Conservation (phyloP, 257 asterid genomes). For the Fraxinus americana region DNA sequence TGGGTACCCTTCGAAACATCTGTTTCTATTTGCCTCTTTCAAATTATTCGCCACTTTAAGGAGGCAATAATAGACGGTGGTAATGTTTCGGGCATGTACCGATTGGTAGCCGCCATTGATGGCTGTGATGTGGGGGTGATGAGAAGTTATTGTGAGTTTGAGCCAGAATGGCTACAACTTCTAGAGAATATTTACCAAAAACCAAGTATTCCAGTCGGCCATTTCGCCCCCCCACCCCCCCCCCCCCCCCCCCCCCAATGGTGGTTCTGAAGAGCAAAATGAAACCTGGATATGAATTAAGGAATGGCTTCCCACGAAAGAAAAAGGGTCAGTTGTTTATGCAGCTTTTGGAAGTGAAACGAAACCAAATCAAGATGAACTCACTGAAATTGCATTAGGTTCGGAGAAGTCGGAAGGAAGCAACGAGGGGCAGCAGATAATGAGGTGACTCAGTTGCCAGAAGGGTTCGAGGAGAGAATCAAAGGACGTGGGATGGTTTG, state of each 20-base stretch:
- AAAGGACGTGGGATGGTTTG: conserved; percentile 29
- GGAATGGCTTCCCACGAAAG: conserved; percentile 25
- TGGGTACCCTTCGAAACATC: conserved; percentile 33
- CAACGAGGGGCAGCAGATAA: neutral
- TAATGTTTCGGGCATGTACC: conserved; percentile 1
- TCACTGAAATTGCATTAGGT: conserved; percentile 37
- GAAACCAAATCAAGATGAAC: conserved; percentile 27
- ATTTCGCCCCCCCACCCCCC: no score
- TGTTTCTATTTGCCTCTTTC: neutral
- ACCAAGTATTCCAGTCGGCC: conserved; percentile 32
- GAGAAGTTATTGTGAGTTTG: conserved; percentile 31
- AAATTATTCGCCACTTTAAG: conserved; percentile 7
- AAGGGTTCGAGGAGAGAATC: conserved; percentile 33
- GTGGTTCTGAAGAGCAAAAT: neutral
- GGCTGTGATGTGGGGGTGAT: conserved; percentile 1
- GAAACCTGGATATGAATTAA: conserved; percentile 13
- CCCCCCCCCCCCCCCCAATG: neutral
- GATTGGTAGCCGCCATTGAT: neutral
- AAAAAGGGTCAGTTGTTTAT: conserved; percentile 29
- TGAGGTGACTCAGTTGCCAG: conserved; percentile 19
- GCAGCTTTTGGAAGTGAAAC: conserved; percentile 23
- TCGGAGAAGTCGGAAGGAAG: conserved; percentile 27
- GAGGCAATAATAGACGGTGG: neutral
- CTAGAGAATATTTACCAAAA: conserved; percentile 24
- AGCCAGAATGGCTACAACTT: conserved; percentile 33